Evolutionary conservation across 2,329 filamentous ascomycete genomes (phyloP).

Genomic region (Fusarium tanahbumbuense): DNA sequence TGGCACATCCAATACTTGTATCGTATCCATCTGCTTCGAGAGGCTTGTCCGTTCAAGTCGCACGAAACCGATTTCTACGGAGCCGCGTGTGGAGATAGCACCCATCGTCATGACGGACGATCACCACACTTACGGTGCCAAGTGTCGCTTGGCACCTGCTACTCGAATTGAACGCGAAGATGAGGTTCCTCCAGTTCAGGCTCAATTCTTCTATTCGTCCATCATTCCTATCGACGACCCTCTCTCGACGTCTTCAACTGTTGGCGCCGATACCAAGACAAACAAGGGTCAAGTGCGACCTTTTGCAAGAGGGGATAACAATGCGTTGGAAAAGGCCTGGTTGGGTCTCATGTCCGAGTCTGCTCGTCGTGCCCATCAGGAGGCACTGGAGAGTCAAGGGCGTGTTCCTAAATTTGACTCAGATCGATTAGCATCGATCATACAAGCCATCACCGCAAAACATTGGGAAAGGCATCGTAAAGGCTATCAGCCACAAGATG

Average conservation of each 20-base stretch:
- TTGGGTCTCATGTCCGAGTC: conserved; percentile 65
- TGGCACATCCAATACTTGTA: conserved; percentile 34
- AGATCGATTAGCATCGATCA: conserved; percentile 47
- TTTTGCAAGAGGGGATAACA: conserved; percentile 83
- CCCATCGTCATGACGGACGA: conserved; percentile 36
- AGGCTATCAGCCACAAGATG: conserved; percentile 50
- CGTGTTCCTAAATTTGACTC: conserved; percentile 24
- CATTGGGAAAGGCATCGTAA: conserved; percentile 62
- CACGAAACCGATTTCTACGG: not conserved
- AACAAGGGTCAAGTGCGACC: conserved; percentile 75
- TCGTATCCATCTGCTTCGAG: conserved; percentile 25
- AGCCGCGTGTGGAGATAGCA: conserved; percentile 17
- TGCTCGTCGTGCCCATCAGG: conserved; percentile 61
- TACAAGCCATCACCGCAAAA: conserved; percentile 57
- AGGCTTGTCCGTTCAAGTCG: conserved; percentile 16
- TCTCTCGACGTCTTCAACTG: conserved; percentile 72
- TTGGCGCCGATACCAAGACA: conserved; percentile 62
- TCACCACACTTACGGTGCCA: conserved; percentile 68
- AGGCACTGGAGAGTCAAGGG: conserved; percentile 42
- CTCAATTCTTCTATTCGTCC: conserved; percentile 89
- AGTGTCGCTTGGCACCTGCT: conserved; percentile 67
- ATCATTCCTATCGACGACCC: conserved; percentile 88
- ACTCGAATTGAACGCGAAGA: conserved; percentile 55
- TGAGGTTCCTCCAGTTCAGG: conserved; percentile 68
- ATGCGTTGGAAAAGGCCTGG: conserved; percentile 84